phyloP scores from a whole-genome alignment of 441 rosid genomes.

The Aleurites moluccanus region DNA sequence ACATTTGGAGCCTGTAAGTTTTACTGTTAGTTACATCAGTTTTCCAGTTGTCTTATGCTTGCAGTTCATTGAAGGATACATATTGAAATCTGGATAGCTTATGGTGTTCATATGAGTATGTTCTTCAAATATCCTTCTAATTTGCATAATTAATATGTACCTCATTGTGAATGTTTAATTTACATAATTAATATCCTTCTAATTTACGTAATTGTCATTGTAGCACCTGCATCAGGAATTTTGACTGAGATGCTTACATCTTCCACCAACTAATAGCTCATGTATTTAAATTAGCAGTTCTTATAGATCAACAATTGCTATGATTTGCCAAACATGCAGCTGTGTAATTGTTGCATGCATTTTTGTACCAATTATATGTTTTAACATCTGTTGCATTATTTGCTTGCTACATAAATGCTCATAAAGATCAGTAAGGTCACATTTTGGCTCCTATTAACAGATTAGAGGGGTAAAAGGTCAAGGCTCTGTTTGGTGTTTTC shows the following conservation, averaged over 20 bases:
- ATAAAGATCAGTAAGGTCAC: not conserved
- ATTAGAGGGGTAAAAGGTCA: not conserved
- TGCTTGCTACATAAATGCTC: not conserved
- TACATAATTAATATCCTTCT: too few relatives aligned
- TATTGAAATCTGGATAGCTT: not conserved
- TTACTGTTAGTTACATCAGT: not conserved
- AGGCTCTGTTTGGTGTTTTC: not conserved
- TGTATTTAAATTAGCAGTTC: not conserved
- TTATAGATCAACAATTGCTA: not conserved
- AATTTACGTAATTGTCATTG: too few relatives aligned
- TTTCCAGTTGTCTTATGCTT: not conserved
- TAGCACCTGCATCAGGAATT: not conserved
- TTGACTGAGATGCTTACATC: not conserved
- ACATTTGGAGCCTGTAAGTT: slow-evolving; percentile 68
- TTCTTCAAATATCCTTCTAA: not conserved
- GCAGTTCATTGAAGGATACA: not conserved
- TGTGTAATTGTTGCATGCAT: not conserved
- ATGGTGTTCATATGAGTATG: not conserved
- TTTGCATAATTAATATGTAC: too few relatives aligned
- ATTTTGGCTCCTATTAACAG: not conserved
- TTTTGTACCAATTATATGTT: not conserved
- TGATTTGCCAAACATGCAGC: not conserved
- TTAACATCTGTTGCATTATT: not conserved
- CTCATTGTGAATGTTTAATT: too few relatives aligned
- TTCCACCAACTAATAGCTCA: not conserved